Evolutionary conservation across 1,284 basidiomycete genomes (phyloP), one percentile per base, ranked within the genome.

Genomic region (Pulchroboletus neoregius): DNA sequence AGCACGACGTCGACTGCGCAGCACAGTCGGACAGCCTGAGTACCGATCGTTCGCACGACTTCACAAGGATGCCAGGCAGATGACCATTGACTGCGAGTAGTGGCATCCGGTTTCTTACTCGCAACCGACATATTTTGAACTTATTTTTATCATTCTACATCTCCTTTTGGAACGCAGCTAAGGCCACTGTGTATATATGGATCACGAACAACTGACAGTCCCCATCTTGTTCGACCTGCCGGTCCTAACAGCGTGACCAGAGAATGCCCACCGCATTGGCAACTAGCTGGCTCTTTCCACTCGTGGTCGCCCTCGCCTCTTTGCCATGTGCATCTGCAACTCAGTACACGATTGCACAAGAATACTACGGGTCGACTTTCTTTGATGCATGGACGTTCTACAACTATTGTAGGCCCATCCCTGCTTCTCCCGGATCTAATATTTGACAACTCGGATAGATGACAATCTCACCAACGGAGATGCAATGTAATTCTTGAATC

Each of bases 391-490:
- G 80, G 80, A 65, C 66, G 12, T 82, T 76, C 51, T 80, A 75
- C 43, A 67, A 75, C 35, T 38, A 74, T 40, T 76, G 79, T 75
- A 49, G 41, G 74, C 65, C 4, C 11, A 23, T 24, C 15, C 11
- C 5, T 47, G 34, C 27, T 27, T 39, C 5, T 13, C 20, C 32
- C 4, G 16, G 18, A 13, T n/a, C 15, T 33, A 13, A 12, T 38
- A 9, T 42, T n/a, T 39, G n/a, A 50, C 20, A 5, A 2, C 8
- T 22, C 33, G 24, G 42, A n/a, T 52, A 85, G 82, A 68, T 48
- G 84, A 87, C 61, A 80, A 86, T 55, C 66, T 83, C 6, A 86
- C 82, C 30, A 84, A 84, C 54, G 87, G 87, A 42, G 80, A 90
- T 62, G 76, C 70, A 13, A 71, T 71, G 78, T 80, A 56, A 45